Conservation (phyloP, 176 grass and related monocot species). For the Oryza punctata region DNA sequence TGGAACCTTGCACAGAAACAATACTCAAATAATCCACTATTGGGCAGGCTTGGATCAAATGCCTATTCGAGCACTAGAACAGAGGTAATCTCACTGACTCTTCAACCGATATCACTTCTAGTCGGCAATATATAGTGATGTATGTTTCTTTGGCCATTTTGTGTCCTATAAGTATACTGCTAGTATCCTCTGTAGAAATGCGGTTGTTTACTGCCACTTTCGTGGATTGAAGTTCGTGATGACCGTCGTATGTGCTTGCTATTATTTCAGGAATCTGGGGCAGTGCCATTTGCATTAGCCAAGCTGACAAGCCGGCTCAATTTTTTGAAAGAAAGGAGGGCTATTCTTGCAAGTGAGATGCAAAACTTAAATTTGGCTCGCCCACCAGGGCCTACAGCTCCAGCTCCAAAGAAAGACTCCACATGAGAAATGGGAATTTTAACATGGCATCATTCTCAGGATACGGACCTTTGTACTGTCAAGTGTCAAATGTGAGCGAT, state of each 20-base stretch:
- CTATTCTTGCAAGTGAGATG: constrained; percentile 70
- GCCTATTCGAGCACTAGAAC: constrained; percentile 39
- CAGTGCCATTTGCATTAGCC: constrained; percentile 53
- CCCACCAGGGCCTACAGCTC: constrained; percentile 20
- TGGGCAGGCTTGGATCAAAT: constrained; percentile 34
- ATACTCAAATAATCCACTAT: constrained; percentile 33
- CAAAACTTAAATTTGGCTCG: constrained; percentile 55
- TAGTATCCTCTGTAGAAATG: neutral
- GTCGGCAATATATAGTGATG: too few species aligned
- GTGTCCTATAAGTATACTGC: constrained; percentile 2
- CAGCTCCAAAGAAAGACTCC: constrained; percentile 36
- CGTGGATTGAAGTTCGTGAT: constrained; percentile 32
- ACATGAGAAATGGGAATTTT: constrained; percentile 27
- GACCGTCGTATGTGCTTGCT: constrained; percentile 20
- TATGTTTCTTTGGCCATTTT: neutral
- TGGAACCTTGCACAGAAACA: constrained; percentile 48
- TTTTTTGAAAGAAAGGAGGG: constrained; percentile 91
- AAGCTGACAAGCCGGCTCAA: constrained; percentile 86
- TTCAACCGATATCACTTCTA: too few species aligned
- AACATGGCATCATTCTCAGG: constrained; percentile 8
- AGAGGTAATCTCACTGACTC: constrained; percentile 41
- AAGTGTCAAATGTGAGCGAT: neutral
- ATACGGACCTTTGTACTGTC: neutral
- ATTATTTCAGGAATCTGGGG: constrained; percentile 61
- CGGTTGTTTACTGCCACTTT: constrained; percentile 7